phyloP scores from a whole-genome alignment of 2,329 filamentous ascomycete genomes.

The Amauroascus verrucosus region DNA sequence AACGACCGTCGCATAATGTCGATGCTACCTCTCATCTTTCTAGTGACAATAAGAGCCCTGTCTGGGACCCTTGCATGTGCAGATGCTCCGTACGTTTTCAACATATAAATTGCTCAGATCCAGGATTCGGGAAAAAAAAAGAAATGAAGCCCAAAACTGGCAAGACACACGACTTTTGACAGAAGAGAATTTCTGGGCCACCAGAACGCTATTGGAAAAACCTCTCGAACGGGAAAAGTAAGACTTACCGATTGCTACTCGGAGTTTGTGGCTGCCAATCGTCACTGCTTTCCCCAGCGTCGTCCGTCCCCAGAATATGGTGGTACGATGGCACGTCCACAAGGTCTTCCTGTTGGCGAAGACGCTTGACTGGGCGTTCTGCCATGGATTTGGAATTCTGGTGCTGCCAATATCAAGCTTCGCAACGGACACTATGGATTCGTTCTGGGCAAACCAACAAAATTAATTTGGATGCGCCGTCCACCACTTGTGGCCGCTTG shows the following conservation, averaged over 20 bases:
- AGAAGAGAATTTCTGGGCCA: neutral
- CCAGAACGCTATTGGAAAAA: slow-evolving; percentile 5
- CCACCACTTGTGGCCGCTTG: neutral
- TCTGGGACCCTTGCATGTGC: slow-evolving; percentile 11
- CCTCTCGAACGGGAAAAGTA: neutral
- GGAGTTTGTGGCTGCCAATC: slow-evolving; percentile 18
- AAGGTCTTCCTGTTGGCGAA: slow-evolving; percentile 14
- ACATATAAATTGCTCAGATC: slow-evolving; percentile 5
- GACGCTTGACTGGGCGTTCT: slow-evolving; percentile 15
- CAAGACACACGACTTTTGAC: neutral
- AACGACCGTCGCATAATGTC: neutral
- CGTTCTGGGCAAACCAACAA: neutral
- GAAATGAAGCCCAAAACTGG: neutral
- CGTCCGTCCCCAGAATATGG: slow-evolving; percentile 10
- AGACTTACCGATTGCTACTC: slow-evolving; percentile 9
- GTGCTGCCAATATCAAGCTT: slow-evolving; percentile 7
- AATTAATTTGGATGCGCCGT: slow-evolving; percentile 1
- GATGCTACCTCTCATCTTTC: slow-evolving; percentile 12
- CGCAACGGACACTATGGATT: slow-evolving; percentile 8
- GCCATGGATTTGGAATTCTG: slow-evolving; percentile 15
- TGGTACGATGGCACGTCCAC: slow-evolving; percentile 16
- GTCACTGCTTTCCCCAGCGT: slow-evolving; percentile 17
- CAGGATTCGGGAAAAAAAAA: neutral
- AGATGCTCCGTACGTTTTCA: neutral
- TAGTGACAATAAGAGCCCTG: slow-evolving; percentile 6